Evolutionary conservation across 202 grass and related monocot genomes (phyloP).

Genomic region (Hordeum pubiflorum): DNA sequence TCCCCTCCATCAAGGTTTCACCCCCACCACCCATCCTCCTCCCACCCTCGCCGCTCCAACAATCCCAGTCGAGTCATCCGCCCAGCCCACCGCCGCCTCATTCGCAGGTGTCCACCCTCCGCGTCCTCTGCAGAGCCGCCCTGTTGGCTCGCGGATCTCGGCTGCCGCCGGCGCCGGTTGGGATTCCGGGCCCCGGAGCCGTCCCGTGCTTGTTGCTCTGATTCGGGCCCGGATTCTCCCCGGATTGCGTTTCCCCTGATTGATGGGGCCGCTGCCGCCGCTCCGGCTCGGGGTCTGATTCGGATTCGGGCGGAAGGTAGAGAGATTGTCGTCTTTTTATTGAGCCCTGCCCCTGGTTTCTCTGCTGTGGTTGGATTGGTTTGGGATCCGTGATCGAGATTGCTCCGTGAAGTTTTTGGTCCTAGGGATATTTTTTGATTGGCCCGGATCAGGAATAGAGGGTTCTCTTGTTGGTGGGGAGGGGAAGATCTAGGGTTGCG

Average conservation of each 20-base stretch:
- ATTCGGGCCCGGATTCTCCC: background rate
- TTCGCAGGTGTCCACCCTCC: conserved; percentile 23
- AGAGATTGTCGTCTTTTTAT: background rate
- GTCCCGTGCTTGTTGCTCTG: no score
- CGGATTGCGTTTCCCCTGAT: background rate
- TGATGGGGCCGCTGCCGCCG: background rate
- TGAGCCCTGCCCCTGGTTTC: background rate
- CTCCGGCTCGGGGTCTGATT: background rate
- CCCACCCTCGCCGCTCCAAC: background rate
- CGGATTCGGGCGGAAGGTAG: background rate
- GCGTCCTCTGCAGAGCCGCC: background rate
- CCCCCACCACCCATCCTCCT: background rate
- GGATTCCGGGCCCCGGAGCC: background rate
- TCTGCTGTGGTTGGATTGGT: conserved; percentile 18
- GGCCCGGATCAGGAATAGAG: conserved; percentile 64
- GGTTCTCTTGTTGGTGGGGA: conserved; percentile 21
- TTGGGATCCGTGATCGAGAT: conserved; percentile 46
- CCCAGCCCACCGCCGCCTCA: conserved; percentile 15
- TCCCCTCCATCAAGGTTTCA: background rate
- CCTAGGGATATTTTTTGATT: conserved; percentile 61
- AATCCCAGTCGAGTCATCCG: conserved; percentile 10
- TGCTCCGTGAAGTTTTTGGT: conserved; percentile 90
- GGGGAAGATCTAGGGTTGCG: conserved; percentile 40
- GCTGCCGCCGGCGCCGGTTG: background rate
- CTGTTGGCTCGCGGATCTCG: conserved; percentile 13